Base-by-base conservation (phyloP, 352 stramenopile species). In the Elongisporangium prolatum region DNA sequence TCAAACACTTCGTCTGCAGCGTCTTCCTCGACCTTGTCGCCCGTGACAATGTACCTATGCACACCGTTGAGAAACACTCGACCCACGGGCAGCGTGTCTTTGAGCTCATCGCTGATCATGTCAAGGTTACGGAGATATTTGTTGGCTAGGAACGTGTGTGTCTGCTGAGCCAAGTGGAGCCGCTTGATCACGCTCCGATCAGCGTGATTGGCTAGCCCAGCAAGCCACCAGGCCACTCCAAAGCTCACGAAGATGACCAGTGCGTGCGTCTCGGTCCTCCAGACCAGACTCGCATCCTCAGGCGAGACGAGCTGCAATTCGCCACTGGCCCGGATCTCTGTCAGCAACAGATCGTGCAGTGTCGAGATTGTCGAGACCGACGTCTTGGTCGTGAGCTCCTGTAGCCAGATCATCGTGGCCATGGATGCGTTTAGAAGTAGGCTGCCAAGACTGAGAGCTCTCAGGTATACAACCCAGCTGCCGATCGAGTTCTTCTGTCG, bases 1-100 rank as follows among this genome's bases (percentile, higher is more conserved):
- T 90, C 84, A 13, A 77, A 64, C n/a, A 93, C 54, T 20, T 93
- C 84, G 52, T 90, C 81, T 7, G 77, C 81, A 13, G 72, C 75
- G 54, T 91, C 84, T 60, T 90, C 71, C 44, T 91, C 84, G 14
- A 55, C 58, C 37, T 84, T 81, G 67, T 90, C 73, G 21, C 84
- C 84, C 17, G 77, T 91, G 25, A 90, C 68, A 17, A 91, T 60
- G 53, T 88, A 91, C 44, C 67, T 59, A 11, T 80, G 77, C 0
- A 93, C 72, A 25, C 84, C 84, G 44, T 91, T 91, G 60, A 90
- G 76, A 54, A 89, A 91, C 1, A 91, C 74, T 24, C 69, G 78
- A 2, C 84, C 84, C 0, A 51, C 21, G 20, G 77, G 65, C 6
- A 88, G 61, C 2, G 56, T 48, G 3, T 72, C 64, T 28, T 66